phyloP scores from a whole-genome alignment of 306 rosid species.

The Rosa lucieae region DNA sequence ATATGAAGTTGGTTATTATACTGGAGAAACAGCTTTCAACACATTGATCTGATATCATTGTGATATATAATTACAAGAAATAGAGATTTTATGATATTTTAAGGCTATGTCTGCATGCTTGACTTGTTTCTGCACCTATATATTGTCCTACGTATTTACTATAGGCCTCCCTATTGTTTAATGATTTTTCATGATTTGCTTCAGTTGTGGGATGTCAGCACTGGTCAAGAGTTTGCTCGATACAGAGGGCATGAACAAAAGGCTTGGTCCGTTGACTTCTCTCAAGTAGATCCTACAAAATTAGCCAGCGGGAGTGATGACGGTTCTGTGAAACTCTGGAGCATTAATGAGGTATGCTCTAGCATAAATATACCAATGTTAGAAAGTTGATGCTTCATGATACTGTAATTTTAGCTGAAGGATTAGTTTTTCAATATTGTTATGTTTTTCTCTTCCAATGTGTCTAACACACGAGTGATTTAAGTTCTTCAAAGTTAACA shows the following conservation, averaged over 20 bases:
- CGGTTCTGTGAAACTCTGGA: conserved; percentile 85
- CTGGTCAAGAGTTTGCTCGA: conserved; percentile 77
- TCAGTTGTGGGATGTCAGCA: conserved; percentile 95
- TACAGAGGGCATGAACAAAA: conserved; percentile 72
- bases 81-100: neutral
- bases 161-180: neutral
- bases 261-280: conserved; percentile 98
- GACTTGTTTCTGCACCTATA: neutral
- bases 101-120: neutral
- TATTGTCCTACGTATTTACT: neutral
- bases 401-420: neutral
- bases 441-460: neutral
- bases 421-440: neutral
- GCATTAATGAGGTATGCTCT: conserved; percentile 76
- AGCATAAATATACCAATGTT: neutral
- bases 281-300: conserved; percentile 78
- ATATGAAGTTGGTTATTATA: neutral
- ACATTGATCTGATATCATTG: neutral
- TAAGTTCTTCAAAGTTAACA: neutral
- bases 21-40: neutral
- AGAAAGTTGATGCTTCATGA: neutral
- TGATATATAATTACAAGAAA: conserved; percentile 2
- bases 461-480: neutral
- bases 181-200: conserved; percentile 25
- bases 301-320: conserved; percentile 97